phyloP scores from a whole-genome alignment of 306 rosid species.

The Geum urbanum region DNA sequence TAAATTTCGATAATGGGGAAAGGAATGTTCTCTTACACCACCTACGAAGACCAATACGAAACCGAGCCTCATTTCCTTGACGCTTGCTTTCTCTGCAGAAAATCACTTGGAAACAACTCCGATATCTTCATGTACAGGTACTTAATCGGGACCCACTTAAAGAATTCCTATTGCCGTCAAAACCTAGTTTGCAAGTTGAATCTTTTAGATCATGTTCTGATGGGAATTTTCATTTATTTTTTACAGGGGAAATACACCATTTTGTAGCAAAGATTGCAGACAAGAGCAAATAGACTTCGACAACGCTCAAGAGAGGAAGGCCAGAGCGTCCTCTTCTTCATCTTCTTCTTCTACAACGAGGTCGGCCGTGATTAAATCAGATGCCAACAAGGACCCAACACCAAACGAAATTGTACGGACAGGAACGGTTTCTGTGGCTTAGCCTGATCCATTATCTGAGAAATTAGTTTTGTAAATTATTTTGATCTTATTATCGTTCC shows the following conservation, averaged over 20 bases:
- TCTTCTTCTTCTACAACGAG: constrained; percentile 47
- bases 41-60: constrained; percentile 34
- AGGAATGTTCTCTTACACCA: constrained; percentile 46
- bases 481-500: not conserved
- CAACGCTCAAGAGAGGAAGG: constrained; percentile 61
- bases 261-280: constrained; percentile 91
- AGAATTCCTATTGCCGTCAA: not conserved
- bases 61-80: constrained; percentile 79
- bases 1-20: constrained; percentile 34
- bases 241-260: constrained; percentile 94
- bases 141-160: not conserved
- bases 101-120: constrained; percentile 53
- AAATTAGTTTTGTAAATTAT: not conserved
- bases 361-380: constrained; percentile 50
- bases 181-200: not conserved
- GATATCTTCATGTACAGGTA: constrained; percentile 98
- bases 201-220: constrained; percentile 11
- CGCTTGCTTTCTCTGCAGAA: constrained; percentile 73
- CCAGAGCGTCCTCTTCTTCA: constrained; percentile 41
- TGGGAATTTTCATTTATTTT: constrained; percentile 6
- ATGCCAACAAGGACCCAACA: constrained; percentile 45
- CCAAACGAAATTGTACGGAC: constrained; percentile 50
- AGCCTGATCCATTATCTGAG: constrained; percentile 36
- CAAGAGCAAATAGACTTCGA: constrained; percentile 78
- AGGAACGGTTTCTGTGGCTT: constrained; percentile 73